Evolutionary conservation across 2,329 filamentous ascomycete species (phyloP).

Genomic region (Botrytis sinoallii): DNA sequence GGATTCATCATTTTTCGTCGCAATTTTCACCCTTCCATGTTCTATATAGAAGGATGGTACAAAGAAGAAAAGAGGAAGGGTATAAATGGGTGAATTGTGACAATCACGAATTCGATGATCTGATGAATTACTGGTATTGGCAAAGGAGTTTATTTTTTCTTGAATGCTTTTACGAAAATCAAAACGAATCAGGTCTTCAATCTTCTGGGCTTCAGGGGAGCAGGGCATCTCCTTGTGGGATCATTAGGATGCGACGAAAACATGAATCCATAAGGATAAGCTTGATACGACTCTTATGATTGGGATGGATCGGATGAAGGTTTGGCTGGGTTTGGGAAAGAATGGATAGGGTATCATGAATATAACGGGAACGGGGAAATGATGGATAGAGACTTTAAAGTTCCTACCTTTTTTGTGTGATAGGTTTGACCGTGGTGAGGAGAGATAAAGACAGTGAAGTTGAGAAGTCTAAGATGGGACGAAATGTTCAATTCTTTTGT

Average conservation of each 20-base stretch:
- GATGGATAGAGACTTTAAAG: not conserved
- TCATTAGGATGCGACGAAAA: not conserved
- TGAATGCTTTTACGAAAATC: constrained; percentile 14
- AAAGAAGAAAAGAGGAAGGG: constrained; percentile 4
- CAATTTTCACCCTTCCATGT: not conserved
- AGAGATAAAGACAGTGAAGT: not conserved
- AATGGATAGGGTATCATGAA: constrained; percentile 14
- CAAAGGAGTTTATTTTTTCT: constrained; percentile 14
- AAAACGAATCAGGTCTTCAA: not conserved
- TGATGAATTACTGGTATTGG: constrained; percentile 12
- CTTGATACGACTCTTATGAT: constrained; percentile 8
- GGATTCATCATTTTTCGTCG: not conserved
- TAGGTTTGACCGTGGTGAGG: not conserved
- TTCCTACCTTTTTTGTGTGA: constrained; percentile 1
- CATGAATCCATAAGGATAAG: not conserved
- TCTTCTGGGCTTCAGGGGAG: not conserved
- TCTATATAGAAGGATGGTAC: constrained; percentile 1
- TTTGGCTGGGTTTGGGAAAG: constrained; percentile 1
- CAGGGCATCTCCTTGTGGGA: not conserved
- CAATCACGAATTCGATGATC: constrained; percentile 10
- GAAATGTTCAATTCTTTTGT: constrained; percentile 15
- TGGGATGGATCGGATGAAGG: constrained; percentile 5
- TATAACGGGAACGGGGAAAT: not conserved
- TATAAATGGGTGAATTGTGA: constrained; percentile 1
- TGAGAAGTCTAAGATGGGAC: not conserved